Base-by-base conservation (phyloP, 371 early-diverging fungal species). In the Cokeromyces recurvatus region DNA sequence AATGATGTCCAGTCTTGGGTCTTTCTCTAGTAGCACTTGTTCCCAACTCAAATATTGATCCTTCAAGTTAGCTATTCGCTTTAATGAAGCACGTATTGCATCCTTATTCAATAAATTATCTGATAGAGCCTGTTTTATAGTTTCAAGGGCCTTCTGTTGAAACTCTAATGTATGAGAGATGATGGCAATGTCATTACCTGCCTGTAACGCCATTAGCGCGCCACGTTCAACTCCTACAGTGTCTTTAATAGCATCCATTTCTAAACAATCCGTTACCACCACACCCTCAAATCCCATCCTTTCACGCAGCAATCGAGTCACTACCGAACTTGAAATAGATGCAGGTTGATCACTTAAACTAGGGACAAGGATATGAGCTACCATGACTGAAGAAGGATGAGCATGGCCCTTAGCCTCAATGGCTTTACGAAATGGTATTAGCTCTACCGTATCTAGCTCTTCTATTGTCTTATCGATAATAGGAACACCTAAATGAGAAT, bases 201-300 rank as follows among this genome's bases (percentile, higher is more conserved):
- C 78, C 22, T 67, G 53, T 0, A 78, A 48, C 12, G 78, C 73
- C 32, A 66, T 14, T 2, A 67, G 23, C 10, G 73, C 60, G 4
- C 65, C 74, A 12, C 54, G 43, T 2, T 63, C 59, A 9, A 52
- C 36, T 14, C 75, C 76, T 4, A 66, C 51, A 1, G 71, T 60
- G 2, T 65, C 66, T 41, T 68, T 68, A 27, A 78, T 53, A 23
- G 78, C 75, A 16, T 74, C 73, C 75, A 78, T 75, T 40, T 75
- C 76, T 24, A 72, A 45, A 31, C 76, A 74, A 46, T 78, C 78
- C 1, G 78, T 72, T 15, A 73, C 59, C 16, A 70, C 54, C 0
- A 78, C 29, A n/a, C 78, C 78, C 8, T 63, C n/a, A 44, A 73
- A 78, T 2, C 59, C 56, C 11, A 75, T 32, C 2, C 51, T 24